Percentiles rank a stretch among this genome's conserved stretches.
These are phyloP conservation scores for Withania somnifera DNA, from an alignment of 305 asterid genomes.

Conservation along the genomic window DNA sequence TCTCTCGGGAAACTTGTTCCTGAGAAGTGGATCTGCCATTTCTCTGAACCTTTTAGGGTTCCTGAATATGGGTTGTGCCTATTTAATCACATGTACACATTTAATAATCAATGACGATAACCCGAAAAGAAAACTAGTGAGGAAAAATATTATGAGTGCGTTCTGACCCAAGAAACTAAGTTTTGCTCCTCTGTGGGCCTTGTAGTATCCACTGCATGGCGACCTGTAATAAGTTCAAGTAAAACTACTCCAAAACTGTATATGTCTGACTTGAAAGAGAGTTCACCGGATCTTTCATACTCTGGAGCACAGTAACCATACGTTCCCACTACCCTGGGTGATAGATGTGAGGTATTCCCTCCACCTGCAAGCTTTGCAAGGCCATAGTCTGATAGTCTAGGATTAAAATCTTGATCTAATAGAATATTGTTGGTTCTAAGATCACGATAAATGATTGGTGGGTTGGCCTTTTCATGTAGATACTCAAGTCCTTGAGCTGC, in stretches of 20 bases:
- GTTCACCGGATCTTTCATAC: slow-evolving; percentile 65
- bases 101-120: background rate
- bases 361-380: slow-evolving; percentile 60
- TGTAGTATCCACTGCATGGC: slow-evolving; percentile 57
- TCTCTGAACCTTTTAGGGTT: slow-evolving; percentile 63
- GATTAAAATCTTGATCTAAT: slow-evolving; percentile 37
- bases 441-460: slow-evolving; percentile 64
- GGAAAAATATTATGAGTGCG: background rate
- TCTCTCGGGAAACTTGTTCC: slow-evolving; percentile 34
- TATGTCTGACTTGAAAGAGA: slow-evolving; percentile 65
- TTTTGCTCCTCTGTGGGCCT: slow-evolving; percentile 61
- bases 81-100: background rate
- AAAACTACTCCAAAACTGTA: slow-evolving; percentile 82
- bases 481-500: slow-evolving; percentile 81
- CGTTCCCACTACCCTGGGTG: slow-evolving; percentile 52
- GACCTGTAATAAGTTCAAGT: slow-evolving; percentile 80
- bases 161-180: slow-evolving; percentile 70
- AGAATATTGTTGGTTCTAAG: slow-evolving; percentile 57
- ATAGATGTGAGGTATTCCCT: slow-evolving; percentile 40
- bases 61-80: slow-evolving; percentile 71
- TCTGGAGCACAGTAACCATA: slow-evolving; percentile 83
- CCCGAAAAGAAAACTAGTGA: background rate
- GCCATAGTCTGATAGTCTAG: slow-evolving; percentile 73
- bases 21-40: slow-evolving; percentile 80
- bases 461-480: slow-evolving; percentile 74